These are phyloP conservation scores for Potentilla sterilis DNA, from an alignment of 306 rosid species.

Conservation along the genomic window DNA sequence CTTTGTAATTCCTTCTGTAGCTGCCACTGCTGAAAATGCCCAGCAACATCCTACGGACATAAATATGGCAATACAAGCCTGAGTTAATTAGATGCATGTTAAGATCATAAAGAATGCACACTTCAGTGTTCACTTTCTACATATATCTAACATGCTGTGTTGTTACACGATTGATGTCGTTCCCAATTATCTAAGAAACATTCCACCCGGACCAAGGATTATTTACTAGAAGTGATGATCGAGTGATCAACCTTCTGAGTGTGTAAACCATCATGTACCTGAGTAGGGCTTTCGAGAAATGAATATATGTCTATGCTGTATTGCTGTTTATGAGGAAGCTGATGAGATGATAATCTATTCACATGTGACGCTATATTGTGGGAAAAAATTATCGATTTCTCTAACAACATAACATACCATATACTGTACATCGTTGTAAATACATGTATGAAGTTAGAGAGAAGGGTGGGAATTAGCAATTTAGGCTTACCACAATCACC, in stretches of 20 bases:
- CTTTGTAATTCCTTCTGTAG: conserved; percentile 35
- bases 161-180: background rate
- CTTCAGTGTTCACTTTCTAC: background rate
- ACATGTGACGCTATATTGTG: background rate
- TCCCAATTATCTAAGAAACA: background rate
- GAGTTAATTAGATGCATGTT: background rate
- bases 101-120: background rate
- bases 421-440: background rate
- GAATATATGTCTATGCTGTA: too few relatives aligned
- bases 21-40: conserved; percentile 40
- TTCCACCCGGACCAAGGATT: too few relatives aligned
- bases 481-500: conserved; percentile 31
- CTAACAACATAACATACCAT: background rate
- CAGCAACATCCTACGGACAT: conserved; percentile 33
- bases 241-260: too few relatives aligned
- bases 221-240: background rate
- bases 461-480: background rate
- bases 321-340: background rate
- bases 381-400: background rate
- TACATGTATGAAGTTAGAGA: background rate
- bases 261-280: background rate
- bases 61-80: background rate
- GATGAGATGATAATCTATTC: background rate
- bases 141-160: background rate
- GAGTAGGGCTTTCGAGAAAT: background rate